Evolutionary conservation across 164 flowering plant genomes (phyloP).

Genomic region (Dillenia suffruticosa): DNA sequence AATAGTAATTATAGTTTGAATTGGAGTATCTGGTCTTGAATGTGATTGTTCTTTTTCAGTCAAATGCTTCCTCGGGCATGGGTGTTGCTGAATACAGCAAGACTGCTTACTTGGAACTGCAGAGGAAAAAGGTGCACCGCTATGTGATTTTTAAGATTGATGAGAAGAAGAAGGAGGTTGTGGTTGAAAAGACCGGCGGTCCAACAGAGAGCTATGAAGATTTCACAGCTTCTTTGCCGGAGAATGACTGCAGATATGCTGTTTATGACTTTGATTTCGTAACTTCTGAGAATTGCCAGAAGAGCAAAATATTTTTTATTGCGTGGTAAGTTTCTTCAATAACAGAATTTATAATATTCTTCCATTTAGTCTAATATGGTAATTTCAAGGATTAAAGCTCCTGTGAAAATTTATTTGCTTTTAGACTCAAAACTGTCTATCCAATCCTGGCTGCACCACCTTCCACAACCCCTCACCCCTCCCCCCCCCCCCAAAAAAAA

Average conservation of each 20-base stretch:
- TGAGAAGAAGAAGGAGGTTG: conserved; percentile 73
- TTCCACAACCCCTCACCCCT: no score
- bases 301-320: conserved; percentile 89
- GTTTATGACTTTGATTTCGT: conserved; percentile 81
- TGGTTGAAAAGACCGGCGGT: conserved; percentile 79
- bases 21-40: no score
- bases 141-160: conserved; percentile 81
- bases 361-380: no score
- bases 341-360: no score
- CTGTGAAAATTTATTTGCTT: no score
- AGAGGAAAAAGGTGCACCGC: conserved; percentile 71
- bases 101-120: conserved; percentile 50
- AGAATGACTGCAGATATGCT: conserved; percentile 84
- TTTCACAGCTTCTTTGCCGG: conserved; percentile 70
- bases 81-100: conserved; percentile 74
- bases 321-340: conserved; percentile 56
- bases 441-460: no score
- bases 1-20: no score
- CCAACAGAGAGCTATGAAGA: conserved; percentile 80
- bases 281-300: conserved; percentile 81
- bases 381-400: no score
- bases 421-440: no score
- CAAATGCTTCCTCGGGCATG: conserved; percentile 71
- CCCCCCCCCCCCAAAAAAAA: no score
- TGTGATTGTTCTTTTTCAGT: conserved; percentile 24